Evolutionary conservation across 2,329 filamentous ascomycete genomes (phyloP), one percentile per base, ranked within the genome.

Genomic region (Diaporthe vexans): DNA sequence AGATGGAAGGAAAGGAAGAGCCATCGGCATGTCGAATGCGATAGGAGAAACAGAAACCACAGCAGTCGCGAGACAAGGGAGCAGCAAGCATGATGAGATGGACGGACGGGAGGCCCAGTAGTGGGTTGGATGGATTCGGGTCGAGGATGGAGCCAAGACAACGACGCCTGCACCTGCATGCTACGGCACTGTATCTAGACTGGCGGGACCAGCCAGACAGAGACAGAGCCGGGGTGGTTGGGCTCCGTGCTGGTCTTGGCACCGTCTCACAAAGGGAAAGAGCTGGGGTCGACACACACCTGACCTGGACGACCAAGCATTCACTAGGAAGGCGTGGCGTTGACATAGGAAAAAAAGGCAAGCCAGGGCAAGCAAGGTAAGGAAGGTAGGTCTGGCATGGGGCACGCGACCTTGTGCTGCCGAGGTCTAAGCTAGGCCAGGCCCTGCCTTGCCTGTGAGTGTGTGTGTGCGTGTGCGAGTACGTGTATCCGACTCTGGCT

Each of bases 181-280:
- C 51, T 33, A 21, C 35, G 33, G 51, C 52, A 56, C 65, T 43
- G 46, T 37, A 26, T 40, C 65, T 13, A 37, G 61, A 52, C 19
- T 15, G 61, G 46, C 48, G 29, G 35, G 21, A 19, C 35, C 43
- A 51, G 61, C 48, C 46, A 52, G 21, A 51, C 43, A 51, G 61
- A 65, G 26, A 65, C 40, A 26, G 40, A 51, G 54, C 37, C 33
- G 37, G 56, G 52, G 46, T 43, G 46, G 37, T 10, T 57, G 24
- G 51, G 59, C 29, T 51, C 51, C 71, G 59, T 54, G 51, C 56
- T 46, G 19, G 70, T 21, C 73, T 75, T 75, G 74, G 74, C 74
- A 72, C 9, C 63, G 74, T 75, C 74, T 75, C 74, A 75, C 65
- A 73, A 73, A 57, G 37, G 74, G 74, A 54, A 63, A 63, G 70